Conservation (phyloP, 2,329 filamentous ascomycete genomes). For the Phoma sp. region DNA sequence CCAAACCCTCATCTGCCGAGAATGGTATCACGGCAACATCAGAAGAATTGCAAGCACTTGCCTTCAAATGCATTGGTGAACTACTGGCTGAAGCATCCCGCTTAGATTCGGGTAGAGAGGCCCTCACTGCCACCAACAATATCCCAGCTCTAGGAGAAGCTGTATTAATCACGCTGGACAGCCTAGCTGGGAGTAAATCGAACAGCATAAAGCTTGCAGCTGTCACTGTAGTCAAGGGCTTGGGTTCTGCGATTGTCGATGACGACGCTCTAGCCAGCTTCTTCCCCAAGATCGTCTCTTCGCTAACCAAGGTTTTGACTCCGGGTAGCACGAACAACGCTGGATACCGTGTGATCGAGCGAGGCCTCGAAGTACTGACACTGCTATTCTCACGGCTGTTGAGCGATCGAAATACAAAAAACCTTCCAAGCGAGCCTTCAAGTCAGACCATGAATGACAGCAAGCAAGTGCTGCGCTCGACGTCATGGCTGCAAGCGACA, state of each 20-base stretch:
- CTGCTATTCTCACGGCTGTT: constrained; percentile 55
- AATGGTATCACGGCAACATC: constrained; percentile 58
- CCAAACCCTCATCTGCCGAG: constrained; percentile 71
- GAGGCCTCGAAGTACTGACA: constrained; percentile 66
- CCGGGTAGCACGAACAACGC: constrained; percentile 69
- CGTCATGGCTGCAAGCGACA: constrained; percentile 81
- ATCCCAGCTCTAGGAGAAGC: constrained; percentile 83
- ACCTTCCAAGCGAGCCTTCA: constrained; percentile 28
- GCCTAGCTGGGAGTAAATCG: constrained; percentile 69
- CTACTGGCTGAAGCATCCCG: constrained; percentile 68
- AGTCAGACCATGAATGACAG: constrained; percentile 17
- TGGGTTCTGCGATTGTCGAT: constrained; percentile 72
- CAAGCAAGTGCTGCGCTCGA: constrained; percentile 51
- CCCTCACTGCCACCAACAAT: constrained; percentile 63
- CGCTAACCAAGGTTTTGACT: constrained; percentile 76
- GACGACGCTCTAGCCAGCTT: constrained; percentile 82
- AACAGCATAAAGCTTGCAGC: constrained; percentile 76
- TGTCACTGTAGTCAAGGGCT: constrained; percentile 66
- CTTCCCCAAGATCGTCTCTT: constrained; percentile 85
- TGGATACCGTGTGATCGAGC: constrained; percentile 69
- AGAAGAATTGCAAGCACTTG: constrained; percentile 78
- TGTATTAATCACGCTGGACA: constrained; percentile 80
- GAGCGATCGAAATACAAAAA: constrained; percentile 52
- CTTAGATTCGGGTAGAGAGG: constrained; percentile 57
- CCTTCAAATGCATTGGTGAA: constrained; percentile 72